These are phyloP conservation scores for Monilinia polystroma DNA, from an alignment of 2,329 filamentous ascomycete species.

Conservation along the genomic window DNA sequence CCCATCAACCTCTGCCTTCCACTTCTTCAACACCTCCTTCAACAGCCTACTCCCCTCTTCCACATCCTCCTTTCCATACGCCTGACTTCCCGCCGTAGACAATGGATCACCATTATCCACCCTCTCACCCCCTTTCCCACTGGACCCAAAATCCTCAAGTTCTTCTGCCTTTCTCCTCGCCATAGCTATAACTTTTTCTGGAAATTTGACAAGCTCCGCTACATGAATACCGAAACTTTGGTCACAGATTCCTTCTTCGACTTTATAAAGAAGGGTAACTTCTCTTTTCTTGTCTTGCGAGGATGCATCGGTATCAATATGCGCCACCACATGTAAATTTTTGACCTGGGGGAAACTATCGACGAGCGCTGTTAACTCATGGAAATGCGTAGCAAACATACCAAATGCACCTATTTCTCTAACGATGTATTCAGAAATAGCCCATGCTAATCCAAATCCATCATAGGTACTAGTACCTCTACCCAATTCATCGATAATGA, in stretches of 20 bases:
- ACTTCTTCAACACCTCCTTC: conserved; percentile 77
- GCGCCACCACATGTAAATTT: conserved; percentile 94
- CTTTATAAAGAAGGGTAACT: conserved; percentile 95
- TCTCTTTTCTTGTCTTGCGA: conserved; percentile 57
- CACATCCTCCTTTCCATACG: conserved; percentile 80
- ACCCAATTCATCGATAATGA: conserved; percentile 97
- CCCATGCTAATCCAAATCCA: conserved; percentile 98
- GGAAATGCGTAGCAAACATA: conserved; percentile 97
- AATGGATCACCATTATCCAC: conserved; percentile 34
- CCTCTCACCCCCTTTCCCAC: conserved; percentile 58
- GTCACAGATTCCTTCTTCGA: conserved; percentile 92
- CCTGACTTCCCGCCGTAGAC: conserved; percentile 26
- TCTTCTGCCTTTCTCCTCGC: conserved; percentile 98
- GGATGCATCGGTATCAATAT: conserved; percentile 59
- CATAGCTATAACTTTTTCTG: conserved; percentile 97
- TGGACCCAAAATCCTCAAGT: conserved; percentile 88
- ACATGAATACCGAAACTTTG: conserved; percentile 99
- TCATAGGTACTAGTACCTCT: conserved; percentile 98
- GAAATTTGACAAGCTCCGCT: conserved; percentile 93
- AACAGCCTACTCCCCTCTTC: conserved; percentile 83
- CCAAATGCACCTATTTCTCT: conserved; percentile 92
- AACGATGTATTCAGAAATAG: conserved; percentile 96
- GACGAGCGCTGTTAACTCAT: conserved; percentile 88
- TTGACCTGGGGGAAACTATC: conserved; percentile 84
- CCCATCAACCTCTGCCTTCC: conserved; percentile 70